Evolutionary conservation across 805 yeast species (phyloP).

Genomic region (Blastobotrys parvus): DNA sequence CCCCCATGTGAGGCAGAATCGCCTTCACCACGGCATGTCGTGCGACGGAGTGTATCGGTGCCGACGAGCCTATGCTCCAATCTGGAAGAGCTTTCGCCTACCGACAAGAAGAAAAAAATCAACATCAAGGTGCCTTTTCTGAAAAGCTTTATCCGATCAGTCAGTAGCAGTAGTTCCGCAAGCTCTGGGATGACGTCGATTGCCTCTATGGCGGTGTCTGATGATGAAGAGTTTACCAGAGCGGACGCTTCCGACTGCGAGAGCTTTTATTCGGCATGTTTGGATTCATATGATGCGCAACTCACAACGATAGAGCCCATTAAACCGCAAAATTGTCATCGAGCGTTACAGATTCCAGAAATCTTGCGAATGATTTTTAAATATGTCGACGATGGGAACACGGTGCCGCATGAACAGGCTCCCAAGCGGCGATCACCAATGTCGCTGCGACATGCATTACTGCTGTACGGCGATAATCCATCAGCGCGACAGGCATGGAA

Average conservation of each 20-base stretch:
- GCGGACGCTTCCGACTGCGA: too few relatives aligned
- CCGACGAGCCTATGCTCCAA: slow-evolving; percentile 1
- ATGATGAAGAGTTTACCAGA: too few relatives aligned
- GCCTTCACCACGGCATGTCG: too few relatives aligned
- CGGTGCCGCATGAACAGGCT: slow-evolving; percentile 52
- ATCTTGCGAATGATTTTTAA: slow-evolving; percentile 52
- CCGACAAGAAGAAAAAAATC: neutral
- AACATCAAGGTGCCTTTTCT: slow-evolving; percentile 1
- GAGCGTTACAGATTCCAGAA: slow-evolving; percentile 69
- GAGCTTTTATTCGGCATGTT: too few relatives aligned
- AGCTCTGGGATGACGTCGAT: too few relatives aligned
- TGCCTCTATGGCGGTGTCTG: too few relatives aligned
- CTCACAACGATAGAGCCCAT: neutral
- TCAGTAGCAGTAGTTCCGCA: neutral
- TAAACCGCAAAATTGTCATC: slow-evolving; percentile 17
- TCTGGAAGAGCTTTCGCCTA: too few relatives aligned
- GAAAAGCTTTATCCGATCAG: neutral
- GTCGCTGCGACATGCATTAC: slow-evolving; percentile 57
- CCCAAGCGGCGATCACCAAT: slow-evolving; percentile 62
- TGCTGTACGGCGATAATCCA: slow-evolving; percentile 50
- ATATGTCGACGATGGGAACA: slow-evolving; percentile 48
- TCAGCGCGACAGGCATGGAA: slow-evolving; percentile 41
- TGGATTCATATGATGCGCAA: too few relatives aligned
- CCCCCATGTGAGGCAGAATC: too few relatives aligned
- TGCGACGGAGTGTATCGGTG: slow-evolving; percentile 1